Base-by-base conservation (phyloP, 768 basidiomycete genomes). In the Rubroboletus satanas region DNA sequence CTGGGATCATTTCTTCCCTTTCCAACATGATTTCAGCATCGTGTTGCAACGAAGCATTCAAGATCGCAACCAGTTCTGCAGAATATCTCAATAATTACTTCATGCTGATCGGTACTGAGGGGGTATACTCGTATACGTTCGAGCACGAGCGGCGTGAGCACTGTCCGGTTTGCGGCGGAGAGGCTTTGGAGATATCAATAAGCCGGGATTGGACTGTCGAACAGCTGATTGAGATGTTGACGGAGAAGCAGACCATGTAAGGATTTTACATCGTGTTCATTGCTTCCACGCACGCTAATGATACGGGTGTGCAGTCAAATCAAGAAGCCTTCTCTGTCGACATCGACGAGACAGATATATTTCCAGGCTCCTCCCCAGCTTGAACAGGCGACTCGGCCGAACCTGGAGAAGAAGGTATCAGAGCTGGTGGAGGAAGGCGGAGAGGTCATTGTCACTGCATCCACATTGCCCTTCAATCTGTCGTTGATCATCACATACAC, bases 1-100 rank as follows among this genome's bases (percentile, higher is more conserved):
- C 9, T 36, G 10, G 15, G 14, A n/a, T 15, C 42, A 12, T 21
- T 54, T 37, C 7, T 39, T 35, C 11, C 14, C 29, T 35, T 43
- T 33, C 35, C 42, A 8, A 68, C 62, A 28, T 11, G 35, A 51
- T 33, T 35, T 26, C 57, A 90, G 96, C 96, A 37, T 90, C 95
- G 2, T 98, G 96, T 74, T 98, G 96, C 67, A 98, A 97, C 64
- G 97, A 99, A 73, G 97, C 97, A 15, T 96, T 99, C 79, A 99
- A 99, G 74, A 93, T 99, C 55, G 95, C 93, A 23, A 98, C 97
- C 0, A 91, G 86, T 59, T 92, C 91, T 23, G 96, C 95, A 0
- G 92, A 94, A 5, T 96, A 86, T 68, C 78, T 99, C 51, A 90
- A 96, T 73, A 98, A 98, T 70, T 99, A 98, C 70, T 97, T 98